Percentiles rank a stretch among this genome's conserved stretches.
phyloP scores from a whole-genome alignment of 306 rosid species.

The Vigna trinervia region DNA sequence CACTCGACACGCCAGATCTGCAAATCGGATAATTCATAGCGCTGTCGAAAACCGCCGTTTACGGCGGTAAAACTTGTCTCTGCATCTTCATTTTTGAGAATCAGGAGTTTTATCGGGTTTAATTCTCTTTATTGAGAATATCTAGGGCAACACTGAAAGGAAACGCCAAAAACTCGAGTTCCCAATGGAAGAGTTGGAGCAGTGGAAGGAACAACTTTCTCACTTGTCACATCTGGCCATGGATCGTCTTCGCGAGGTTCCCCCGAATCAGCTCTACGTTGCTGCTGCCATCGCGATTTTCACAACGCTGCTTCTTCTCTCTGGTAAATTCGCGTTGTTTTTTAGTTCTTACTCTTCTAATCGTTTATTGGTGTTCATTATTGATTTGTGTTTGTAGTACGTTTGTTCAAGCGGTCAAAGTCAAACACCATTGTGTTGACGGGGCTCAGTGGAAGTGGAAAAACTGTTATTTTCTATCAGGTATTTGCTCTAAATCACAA shows the following conservation, averaged over 20 bases:
- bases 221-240: slow-evolving; percentile 47
- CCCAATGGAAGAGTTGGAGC: slow-evolving; percentile 60
- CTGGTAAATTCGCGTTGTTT: slow-evolving; percentile 44
- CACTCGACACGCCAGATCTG: slow-evolving; percentile 27
- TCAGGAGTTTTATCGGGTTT: neutral
- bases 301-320: slow-evolving; percentile 58
- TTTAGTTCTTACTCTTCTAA: neutral
- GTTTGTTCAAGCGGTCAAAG: slow-evolving; percentile 71
- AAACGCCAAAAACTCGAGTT: slow-evolving; percentile 8
- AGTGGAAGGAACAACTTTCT: slow-evolving; percentile 55
- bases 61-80: neutral
- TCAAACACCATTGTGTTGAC: slow-evolving; percentile 74
- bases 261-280: slow-evolving; percentile 66
- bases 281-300: slow-evolving; percentile 58
- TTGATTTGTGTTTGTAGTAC: slow-evolving; percentile 55
- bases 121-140: neutral
- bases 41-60: slow-evolving; percentile 29
- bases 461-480: slow-evolving; percentile 84
- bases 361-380: neutral
- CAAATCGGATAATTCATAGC: neutral
- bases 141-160: neutral
- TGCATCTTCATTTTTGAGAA: too few relatives aligned
- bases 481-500: slow-evolving; percentile 42
- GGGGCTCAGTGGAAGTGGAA: slow-evolving; percentile 87
- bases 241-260: slow-evolving; percentile 56